Conservation (phyloP, 805 yeast species). For the Metschnikowia similis region DNA sequence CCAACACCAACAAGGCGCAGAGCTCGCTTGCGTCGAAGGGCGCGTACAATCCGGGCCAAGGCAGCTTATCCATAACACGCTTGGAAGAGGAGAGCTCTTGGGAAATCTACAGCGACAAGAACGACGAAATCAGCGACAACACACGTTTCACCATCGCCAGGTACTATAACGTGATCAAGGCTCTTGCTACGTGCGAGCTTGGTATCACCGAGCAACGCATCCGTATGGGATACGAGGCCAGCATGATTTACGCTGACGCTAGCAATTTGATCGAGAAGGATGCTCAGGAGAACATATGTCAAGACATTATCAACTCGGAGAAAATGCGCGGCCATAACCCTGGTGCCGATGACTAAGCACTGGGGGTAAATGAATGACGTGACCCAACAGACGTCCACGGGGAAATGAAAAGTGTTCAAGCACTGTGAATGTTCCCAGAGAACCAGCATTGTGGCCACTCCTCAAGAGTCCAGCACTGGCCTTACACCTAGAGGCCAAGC, state of each 20-base stretch:
- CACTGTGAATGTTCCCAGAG: too few relatives aligned
- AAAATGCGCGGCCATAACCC: conserved; percentile 61
- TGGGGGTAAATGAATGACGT: too few relatives aligned
- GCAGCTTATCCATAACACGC: conserved; percentile 70
- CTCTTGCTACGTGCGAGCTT: conserved; percentile 77
- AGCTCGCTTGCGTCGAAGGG: conserved; percentile 36
- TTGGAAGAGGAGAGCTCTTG: conserved; percentile 89
- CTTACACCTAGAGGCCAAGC: too few relatives aligned
- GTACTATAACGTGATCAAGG: conserved; percentile 78
- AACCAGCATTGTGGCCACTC: too few relatives aligned
- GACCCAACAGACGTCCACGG: too few relatives aligned
- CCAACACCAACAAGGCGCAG: conserved; percentile 30
- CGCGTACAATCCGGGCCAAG: conserved; percentile 52
- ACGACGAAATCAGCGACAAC: conserved; percentile 63
- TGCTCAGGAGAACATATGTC: conserved; percentile 67
- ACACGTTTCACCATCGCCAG: conserved; percentile 74
- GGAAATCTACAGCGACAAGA: conserved; percentile 91
- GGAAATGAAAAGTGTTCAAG: too few relatives aligned
- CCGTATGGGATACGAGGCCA: conserved; percentile 81
- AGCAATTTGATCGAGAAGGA: conserved; percentile 58
- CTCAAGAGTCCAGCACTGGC: too few relatives aligned
- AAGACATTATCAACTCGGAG: conserved; percentile 65
- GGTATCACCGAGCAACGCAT: conserved; percentile 83
- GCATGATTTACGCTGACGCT: conserved; percentile 61
- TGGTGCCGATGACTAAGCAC: not conserved